Conservation (phyloP, 495 filamentous ascomycete species). For the Penicillium chermesinum region DNA sequence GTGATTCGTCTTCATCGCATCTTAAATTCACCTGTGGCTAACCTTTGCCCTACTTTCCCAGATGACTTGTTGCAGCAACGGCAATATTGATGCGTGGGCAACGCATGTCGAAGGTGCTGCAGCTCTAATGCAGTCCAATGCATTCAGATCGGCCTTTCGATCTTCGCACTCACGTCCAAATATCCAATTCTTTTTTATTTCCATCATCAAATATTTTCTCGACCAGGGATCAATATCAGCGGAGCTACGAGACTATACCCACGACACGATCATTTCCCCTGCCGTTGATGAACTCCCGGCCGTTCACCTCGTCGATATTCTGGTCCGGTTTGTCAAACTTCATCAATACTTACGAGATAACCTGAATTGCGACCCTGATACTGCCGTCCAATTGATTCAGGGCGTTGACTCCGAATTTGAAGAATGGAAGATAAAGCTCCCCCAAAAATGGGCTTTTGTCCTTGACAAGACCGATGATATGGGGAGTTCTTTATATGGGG, state of each 20-base stretch:
- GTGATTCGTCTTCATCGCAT: too few relatives aligned
- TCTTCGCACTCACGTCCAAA: slow-evolving; percentile 6
- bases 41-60: slow-evolving; percentile 1
- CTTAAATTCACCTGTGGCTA: too few relatives aligned
- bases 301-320: slow-evolving; percentile 15
- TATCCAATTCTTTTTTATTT: slow-evolving; percentile 18
- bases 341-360: slow-evolving; percentile 6
- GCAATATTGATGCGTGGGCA: slow-evolving; percentile 16
- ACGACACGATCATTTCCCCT: slow-evolving; percentile 1
- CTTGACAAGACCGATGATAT: slow-evolving; percentile 8
- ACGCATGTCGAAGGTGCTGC: slow-evolving; percentile 19
- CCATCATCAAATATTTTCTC: slow-evolving; percentile 20
- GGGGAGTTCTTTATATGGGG: slow-evolving; percentile 12
- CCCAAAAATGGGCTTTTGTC: slow-evolving; percentile 11
- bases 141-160: slow-evolving; percentile 5
- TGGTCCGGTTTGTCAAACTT: slow-evolving; percentile 16
- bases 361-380: background rate
- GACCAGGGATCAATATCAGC: slow-evolving; percentile 1
- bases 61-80: slow-evolving; percentile 20
- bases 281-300: slow-evolving; percentile 6
- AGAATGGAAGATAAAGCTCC: slow-evolving; percentile 16
- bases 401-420: slow-evolving; percentile 14
- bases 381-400: background rate
- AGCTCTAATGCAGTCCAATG: slow-evolving; percentile 15
- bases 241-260: slow-evolving; percentile 12